These are phyloP conservation scores for Fagopyrum tataricum DNA, from an alignment of 148 eudicot genomes.

Conservation along the genomic window DNA sequence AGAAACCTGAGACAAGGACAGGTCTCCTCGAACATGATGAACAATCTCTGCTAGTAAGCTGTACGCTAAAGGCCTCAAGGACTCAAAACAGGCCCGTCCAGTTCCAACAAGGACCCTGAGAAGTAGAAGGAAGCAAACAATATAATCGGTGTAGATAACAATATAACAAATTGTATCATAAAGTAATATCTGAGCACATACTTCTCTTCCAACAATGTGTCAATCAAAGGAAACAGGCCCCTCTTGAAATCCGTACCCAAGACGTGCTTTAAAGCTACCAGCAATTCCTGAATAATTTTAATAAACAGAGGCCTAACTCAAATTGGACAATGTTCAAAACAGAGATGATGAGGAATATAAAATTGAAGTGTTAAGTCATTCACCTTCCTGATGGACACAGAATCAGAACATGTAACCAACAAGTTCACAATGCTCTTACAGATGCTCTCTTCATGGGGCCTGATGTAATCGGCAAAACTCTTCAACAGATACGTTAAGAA, in stretches of 20 bases:
- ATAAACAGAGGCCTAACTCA: neutral
- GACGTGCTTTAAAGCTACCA: slow-evolving; percentile 91
- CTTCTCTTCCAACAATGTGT: slow-evolving; percentile 93
- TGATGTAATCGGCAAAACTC: slow-evolving; percentile 87
- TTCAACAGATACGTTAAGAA: slow-evolving; percentile 93
- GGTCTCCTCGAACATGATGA: slow-evolving; percentile 91
- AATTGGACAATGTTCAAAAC: neutral
- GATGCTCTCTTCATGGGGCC: slow-evolving; percentile 92
- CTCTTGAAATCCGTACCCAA: slow-evolving; percentile 94
- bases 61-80: slow-evolving; percentile 91
- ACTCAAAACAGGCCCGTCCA: slow-evolving; percentile 94
- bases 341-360: neutral
- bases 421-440: slow-evolving; percentile 97
- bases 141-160: neutral
- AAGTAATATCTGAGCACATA: slow-evolving; percentile 14
- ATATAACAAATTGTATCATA: neutral
- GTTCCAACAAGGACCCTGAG: slow-evolving; percentile 95
- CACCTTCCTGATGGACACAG: slow-evolving; percentile 90
- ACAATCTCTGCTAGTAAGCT: slow-evolving; percentile 94
- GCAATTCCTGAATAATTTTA: slow-evolving; percentile 49
- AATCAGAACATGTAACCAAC: slow-evolving; percentile 95
- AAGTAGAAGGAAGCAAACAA: neutral
- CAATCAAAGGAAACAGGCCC: slow-evolving; percentile 92
- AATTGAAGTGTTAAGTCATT: neutral
- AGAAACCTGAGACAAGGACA: slow-evolving; percentile 75